Base-by-base conservation (phyloP, 1,139 yeast genomes). In the Taiozyma sp. region DNA sequence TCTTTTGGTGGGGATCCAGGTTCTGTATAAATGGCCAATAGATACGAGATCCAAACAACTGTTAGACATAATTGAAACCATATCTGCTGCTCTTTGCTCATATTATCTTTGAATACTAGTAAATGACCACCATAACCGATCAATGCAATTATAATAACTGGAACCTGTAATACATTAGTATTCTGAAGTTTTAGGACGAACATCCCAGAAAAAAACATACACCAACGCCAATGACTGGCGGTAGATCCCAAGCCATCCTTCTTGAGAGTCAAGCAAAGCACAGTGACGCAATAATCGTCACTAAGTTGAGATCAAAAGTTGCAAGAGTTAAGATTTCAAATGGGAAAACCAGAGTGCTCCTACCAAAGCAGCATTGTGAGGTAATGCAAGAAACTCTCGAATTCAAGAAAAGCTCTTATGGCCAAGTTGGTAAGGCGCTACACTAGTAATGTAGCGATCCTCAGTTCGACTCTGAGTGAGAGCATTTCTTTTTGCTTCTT, bases 401-500 rank as follows among this genome's bases (percentile, higher is more conserved):
- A 28, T 34, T 83, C 83, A 89, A 82, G 46, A 46, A n/a, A 10
- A 55, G 70, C 70, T 66, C 66, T 66, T 68, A 68, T 68, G 72
- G 72, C 71, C 72, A 68, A 68, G 71, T 66, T 68, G 71, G 72
- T 67, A 68, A 68, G 71, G 72, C 71, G 71, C 71, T 66, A 68
- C 71, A 68, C 72, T 68, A 68, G 71, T 68, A 68, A 67, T 67
- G 71, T 67, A 65, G 71, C 69, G 71, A 67, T 67, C 70, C 62
- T 81, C 87, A 83, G 89, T 83, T 83, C 89, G 84, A 83, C 74
- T 83, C 87, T 82, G 87, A 82, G 80, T 80, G 83, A 79, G 80
- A 84, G 87, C 87, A 82, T 58, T 62, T 62, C 57, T 70, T 72
- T 71, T 52, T 24, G 1, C 6, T 61, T 56, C 69, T 72, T 71